Conservation (phyloP, 139 green algal species). For the Chlorella sp. region DNA sequence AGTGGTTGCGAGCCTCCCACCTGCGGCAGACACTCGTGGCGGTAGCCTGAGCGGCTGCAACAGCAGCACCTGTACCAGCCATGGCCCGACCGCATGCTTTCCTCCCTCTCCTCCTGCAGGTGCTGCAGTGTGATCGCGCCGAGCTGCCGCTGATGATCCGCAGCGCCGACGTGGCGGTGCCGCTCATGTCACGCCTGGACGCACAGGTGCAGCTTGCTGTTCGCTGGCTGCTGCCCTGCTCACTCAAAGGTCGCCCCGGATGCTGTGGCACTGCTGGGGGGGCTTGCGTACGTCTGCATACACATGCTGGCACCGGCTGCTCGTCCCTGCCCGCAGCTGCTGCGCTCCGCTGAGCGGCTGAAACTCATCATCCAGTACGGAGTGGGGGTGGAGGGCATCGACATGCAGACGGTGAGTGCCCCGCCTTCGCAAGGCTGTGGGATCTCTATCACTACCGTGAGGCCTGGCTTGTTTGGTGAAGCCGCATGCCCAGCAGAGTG, state of each 20-base stretch:
- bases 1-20: background rate
- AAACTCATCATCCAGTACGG: slow-evolving; percentile 76
- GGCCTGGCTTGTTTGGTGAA: no score
- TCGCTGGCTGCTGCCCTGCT: background rate
- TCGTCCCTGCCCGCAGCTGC: background rate
- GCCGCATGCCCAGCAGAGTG: no score
- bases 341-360: slow-evolving; percentile 43
- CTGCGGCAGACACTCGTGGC: no score
- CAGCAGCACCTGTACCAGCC: no score
- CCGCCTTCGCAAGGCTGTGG: no score
- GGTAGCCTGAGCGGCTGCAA: background rate
- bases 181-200: slow-evolving; percentile 60
- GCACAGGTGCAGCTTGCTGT: background rate
- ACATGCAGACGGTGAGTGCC: slow-evolving; percentile 46
- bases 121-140: slow-evolving; percentile 40
- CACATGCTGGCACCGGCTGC: background rate
- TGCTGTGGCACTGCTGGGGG: no score
- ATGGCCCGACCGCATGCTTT: no score
- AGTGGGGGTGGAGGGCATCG: slow-evolving; percentile 69
- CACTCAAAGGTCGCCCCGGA: no score
- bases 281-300: no score
- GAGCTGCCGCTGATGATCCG: slow-evolving; percentile 42
- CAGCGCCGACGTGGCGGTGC: slow-evolving; percentile 58
- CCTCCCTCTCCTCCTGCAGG: background rate
- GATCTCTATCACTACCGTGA: no score